phyloP scores from a whole-genome alignment of 495 filamentous ascomycete species.

The Hyaloscypha hepaticicola region DNA sequence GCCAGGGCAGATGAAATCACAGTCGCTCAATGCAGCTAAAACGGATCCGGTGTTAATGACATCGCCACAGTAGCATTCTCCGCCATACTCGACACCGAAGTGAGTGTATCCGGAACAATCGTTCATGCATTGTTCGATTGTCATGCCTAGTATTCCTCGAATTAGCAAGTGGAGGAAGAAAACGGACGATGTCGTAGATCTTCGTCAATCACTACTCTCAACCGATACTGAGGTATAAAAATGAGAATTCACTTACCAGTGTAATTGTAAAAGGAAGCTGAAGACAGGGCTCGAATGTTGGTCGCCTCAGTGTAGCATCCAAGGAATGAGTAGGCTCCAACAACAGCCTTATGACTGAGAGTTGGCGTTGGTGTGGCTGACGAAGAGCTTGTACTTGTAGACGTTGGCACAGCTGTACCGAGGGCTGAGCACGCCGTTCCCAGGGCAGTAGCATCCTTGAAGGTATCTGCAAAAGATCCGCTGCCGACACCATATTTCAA shows the following conservation, averaged over 20 bases:
- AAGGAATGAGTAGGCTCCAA: conserved; percentile 45
- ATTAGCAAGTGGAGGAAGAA: neutral
- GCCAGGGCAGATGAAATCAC: conserved; percentile 48
- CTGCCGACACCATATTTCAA: conserved; percentile 27
- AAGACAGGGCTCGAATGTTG: conserved; percentile 31
- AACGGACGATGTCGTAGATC: no score
- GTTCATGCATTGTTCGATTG: conserved; percentile 46
- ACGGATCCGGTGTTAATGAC: conserved; percentile 40
- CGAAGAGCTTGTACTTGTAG: conserved; percentile 26
- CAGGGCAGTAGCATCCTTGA: conserved; percentile 22
- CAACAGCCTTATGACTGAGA: conserved; percentile 19
- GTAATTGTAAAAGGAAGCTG: conserved; percentile 38
- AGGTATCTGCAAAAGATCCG: conserved; percentile 25
- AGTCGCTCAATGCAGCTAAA: conserved; percentile 41
- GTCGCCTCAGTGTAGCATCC: conserved; percentile 49
- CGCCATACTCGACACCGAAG: conserved; percentile 51
- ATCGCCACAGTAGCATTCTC: conserved; percentile 56
- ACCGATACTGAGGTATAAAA: no score
- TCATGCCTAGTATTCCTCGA: conserved; percentile 36
- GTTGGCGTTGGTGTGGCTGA: conserved; percentile 23
- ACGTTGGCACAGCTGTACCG: conserved; percentile 6
- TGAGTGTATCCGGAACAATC: conserved; percentile 43
- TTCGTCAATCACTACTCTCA: no score
- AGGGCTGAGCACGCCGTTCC: conserved; percentile 9
- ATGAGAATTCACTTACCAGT: conserved; percentile 7